A percentile compares a stretch with the other conserved stretches of the same genome.
Conservation (phyloP, 352 stramenopile species). For the Phytophthora lateralis region DNA sequence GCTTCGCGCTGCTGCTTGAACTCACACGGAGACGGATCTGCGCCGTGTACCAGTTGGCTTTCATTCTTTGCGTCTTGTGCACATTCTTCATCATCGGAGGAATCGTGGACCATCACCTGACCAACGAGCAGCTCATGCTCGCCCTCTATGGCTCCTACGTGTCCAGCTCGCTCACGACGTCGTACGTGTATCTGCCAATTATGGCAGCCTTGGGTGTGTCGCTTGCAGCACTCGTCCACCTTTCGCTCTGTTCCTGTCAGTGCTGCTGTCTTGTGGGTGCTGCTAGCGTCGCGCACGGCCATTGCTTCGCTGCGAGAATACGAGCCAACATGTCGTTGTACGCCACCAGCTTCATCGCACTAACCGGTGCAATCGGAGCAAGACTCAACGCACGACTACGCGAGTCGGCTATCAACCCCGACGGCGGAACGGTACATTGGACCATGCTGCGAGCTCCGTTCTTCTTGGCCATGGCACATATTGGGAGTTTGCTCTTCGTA, state of each 20-base stretch:
- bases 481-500: constrained; percentile 67
- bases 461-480: constrained; percentile 63
- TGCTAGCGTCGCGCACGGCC: constrained; percentile 41
- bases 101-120: constrained; percentile 74
- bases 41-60: constrained; percentile 74
- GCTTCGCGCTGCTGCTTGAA: constrained; percentile 59
- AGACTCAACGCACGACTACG: constrained; percentile 75
- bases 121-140: constrained; percentile 69
- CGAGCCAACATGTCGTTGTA: constrained; percentile 63
- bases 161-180: constrained; percentile 49
- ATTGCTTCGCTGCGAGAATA: constrained; percentile 60
- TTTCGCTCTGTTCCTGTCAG: constrained; percentile 65
- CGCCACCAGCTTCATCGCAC: constrained; percentile 39
- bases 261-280: constrained; percentile 66
- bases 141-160: constrained; percentile 72
- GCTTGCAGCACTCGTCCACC: constrained; percentile 44
- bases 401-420: constrained; percentile 76
- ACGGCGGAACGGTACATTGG: constrained; percentile 81
- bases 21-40: constrained; percentile 74
- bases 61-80: constrained; percentile 53
- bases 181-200: constrained; percentile 71
- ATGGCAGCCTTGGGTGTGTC: constrained; percentile 42
- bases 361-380: constrained; percentile 66
- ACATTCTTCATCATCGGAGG: constrained; percentile 72
- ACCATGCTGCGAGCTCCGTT: constrained; percentile 67